These are phyloP conservation scores for Clarkia xantiana DNA, from an alignment of 345 rosid species.

Conservation along the genomic window DNA sequence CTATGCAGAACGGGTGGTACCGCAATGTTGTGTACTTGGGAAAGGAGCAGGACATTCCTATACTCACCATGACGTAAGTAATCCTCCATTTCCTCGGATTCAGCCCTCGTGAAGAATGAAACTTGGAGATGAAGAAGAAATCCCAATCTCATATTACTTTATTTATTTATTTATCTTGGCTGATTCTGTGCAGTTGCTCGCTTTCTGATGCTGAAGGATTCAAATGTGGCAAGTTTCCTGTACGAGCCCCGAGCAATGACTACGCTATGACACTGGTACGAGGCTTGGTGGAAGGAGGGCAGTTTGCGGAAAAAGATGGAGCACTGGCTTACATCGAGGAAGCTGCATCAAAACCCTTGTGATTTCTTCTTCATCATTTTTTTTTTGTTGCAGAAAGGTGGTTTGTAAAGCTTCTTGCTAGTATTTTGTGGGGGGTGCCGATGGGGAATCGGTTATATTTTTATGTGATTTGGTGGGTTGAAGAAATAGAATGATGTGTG, in stretches of 20 bases:
- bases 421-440: no score
- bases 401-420: no score
- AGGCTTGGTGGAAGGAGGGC: slow-evolving; percentile 70
- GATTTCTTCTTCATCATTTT: slow-evolving; percentile 1
- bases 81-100: no score
- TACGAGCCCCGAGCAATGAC: slow-evolving; percentile 30
- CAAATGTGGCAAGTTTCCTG: slow-evolving; percentile 33
- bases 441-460: no score
- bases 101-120: no score
- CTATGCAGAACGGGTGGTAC: slow-evolving; percentile 63
- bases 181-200: slow-evolving; percentile 35
- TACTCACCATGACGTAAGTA: slow-evolving; percentile 73
- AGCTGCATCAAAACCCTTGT: slow-evolving; percentile 42
- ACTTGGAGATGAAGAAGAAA: no score
- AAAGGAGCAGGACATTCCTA: slow-evolving; percentile 38
- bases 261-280: slow-evolving; percentile 37
- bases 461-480: no score
- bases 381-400: no score
- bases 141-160: no score
- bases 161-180: not conserved
- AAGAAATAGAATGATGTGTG: no score
- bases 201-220: slow-evolving; percentile 21
- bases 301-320: slow-evolving; percentile 38
- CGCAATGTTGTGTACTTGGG: slow-evolving; percentile 59
- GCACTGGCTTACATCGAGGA: slow-evolving; percentile 48